These are phyloP conservation scores for Euphrasia arctica DNA, from an alignment of 305 asterid genomes.

Conservation along the genomic window DNA sequence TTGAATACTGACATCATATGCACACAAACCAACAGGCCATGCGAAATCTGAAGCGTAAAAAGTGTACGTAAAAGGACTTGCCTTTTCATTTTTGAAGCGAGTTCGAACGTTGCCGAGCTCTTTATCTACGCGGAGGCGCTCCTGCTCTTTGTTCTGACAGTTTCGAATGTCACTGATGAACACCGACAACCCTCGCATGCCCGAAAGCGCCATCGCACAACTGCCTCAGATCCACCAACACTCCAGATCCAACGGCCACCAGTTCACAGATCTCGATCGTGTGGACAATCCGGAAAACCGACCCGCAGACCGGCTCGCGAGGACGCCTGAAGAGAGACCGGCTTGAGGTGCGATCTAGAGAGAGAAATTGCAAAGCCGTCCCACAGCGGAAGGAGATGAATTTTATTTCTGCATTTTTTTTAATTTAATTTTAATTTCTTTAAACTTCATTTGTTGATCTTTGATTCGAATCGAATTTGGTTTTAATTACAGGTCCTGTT, in stretches of 20 bases:
- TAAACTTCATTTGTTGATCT: conserved; percentile 15
- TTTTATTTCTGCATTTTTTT: conserved; percentile 28
- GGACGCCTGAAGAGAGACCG: conserved; percentile 21
- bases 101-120: conserved; percentile 98
- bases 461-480: not conserved
- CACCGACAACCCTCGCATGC: conserved; percentile 80
- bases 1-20: conserved; percentile 8
- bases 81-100: conserved; percentile 97
- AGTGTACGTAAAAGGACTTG: conserved; percentile 22
- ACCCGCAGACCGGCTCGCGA: conserved; percentile 21
- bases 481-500: too few species aligned
- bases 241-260: conserved; percentile 38
- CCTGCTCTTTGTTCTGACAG: conserved; percentile 97
- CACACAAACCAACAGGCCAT: conserved; percentile 9
- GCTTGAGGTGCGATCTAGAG: conserved; percentile 44
- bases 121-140: conserved; percentile 97
- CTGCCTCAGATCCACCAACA: conserved; percentile 67
- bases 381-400: conserved; percentile 45
- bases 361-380: conserved; percentile 44
- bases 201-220: conserved; percentile 89
- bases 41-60: not conserved
- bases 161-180: conserved; percentile 89
- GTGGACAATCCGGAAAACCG: conserved; percentile 2
- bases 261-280: conserved; percentile 33
- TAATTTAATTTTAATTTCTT: conserved; percentile 23